Evolutionary conservation across 177 flowering plant genomes (phyloP), one percentile per base, ranked within the genome.

Genomic region (Vitis hybrid): DNA sequence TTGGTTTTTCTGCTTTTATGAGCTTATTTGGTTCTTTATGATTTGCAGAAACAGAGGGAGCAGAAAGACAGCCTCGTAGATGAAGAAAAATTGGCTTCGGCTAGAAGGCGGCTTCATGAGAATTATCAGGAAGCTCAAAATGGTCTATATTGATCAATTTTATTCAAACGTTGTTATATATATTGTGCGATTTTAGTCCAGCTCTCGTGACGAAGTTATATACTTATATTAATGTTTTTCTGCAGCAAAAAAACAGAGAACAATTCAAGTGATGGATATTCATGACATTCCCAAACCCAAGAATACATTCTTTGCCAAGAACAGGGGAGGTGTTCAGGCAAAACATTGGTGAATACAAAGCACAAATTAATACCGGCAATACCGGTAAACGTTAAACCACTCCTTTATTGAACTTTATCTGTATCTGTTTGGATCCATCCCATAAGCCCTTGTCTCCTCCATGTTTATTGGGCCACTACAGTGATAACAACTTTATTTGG

Each of bases 211-310:
- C 46, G 7, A 41, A 41, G 46, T 41, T 41, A 41, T 41, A 41
- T 41, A 41, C 8, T 41, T 41, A 41, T 41, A 41, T 41, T 5
- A 41, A 41, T 70, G 65, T 58, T 72, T 67, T 63, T 48, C 8
- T 84, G 91, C 83, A 96, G 99, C 97, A 50, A 96, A 92, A 83
- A 96, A 79, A 89, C 99, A 95, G 85, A 85, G 98, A 76, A 95
- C 92, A 11, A 89, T 95, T 61, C 98, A 89, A 71, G 90, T 93
- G 83, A 93, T 95, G 99, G 98, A 93, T 78, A 80, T 95, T 69
- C 97, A 95, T 58, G 98, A 95, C 71, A 83, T 95, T 68, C 99
- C 99, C 32, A 95, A 96, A 72, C 94, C 96, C 54, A 95, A 88
- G 88, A 93, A 90, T 71, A 63, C 85, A 61, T 94, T 86, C 84